These are phyloP conservation scores for Backusella sp. DNA, from an alignment of 192 early-diverging fungal genomes.

Conservation along the genomic window DNA sequence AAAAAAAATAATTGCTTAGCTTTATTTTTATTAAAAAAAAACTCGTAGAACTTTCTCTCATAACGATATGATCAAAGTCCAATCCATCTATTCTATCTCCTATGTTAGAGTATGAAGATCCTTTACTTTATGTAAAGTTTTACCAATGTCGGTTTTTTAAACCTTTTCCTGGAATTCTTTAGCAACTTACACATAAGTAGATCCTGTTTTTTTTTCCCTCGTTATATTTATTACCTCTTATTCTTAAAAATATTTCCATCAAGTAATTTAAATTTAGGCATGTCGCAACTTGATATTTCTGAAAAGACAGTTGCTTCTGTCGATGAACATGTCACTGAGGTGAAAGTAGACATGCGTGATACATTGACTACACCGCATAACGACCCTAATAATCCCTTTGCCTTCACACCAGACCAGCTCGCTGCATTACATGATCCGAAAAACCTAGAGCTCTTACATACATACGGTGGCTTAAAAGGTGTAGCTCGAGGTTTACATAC, in stretches of 20 bases:
- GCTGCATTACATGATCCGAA: constrained; percentile 60
- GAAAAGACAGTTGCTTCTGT: background rate
- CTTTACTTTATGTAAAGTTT: constrained; percentile 1
- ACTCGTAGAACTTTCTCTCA: background rate
- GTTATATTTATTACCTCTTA: background rate
- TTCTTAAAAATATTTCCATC: background rate
- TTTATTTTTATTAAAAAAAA: background rate
- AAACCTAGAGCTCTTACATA: constrained; percentile 38
- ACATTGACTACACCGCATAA: constrained; percentile 31
- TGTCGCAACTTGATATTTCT: constrained; percentile 5
- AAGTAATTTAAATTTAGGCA: background rate
- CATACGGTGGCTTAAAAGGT: constrained; percentile 51
- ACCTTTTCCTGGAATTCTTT: background rate
- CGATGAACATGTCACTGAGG: background rate
- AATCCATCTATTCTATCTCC: background rate
- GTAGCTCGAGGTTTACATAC: constrained; percentile 49
- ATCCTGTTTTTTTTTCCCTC: background rate
- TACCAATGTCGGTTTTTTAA: background rate
- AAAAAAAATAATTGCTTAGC: constrained; percentile 2
- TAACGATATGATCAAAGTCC: background rate
- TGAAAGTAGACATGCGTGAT: constrained; percentile 19
- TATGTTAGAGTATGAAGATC: background rate
- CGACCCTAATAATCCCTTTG: constrained; percentile 47
- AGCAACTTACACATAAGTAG: background rate
- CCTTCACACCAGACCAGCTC: constrained; percentile 51